Evolutionary conservation across 2,329 filamentous ascomycete genomes (phyloP).

Genomic region (Leptodontidium sp.): DNA sequence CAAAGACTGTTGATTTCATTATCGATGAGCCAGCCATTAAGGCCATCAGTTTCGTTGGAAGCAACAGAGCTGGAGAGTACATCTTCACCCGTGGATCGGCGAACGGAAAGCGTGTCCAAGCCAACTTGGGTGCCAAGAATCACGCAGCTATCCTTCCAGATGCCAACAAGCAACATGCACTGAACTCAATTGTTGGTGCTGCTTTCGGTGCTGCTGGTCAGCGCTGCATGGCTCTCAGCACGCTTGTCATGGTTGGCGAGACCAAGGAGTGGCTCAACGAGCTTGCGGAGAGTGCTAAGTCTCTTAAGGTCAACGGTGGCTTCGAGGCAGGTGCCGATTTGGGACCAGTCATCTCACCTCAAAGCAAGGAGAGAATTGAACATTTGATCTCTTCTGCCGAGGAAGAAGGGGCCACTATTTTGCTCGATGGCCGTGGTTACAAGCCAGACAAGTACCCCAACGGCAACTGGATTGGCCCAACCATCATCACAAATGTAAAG

Average conservation of each 20-base stretch:
- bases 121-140: conserved; percentile 89
- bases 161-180: conserved; percentile 88
- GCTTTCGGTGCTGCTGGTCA: conserved; percentile 87
- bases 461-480: conserved; percentile 86
- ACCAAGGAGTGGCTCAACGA: conserved; percentile 84
- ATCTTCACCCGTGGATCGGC: conserved; percentile 81
- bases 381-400: conserved; percentile 78
- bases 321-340: conserved; percentile 84
- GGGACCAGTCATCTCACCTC: conserved; percentile 81
- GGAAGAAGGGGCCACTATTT: conserved; percentile 80
- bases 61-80: conserved; percentile 89
- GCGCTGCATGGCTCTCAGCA: conserved; percentile 87
- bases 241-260: conserved; percentile 83
- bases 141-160: conserved; percentile 85
- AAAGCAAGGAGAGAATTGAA: conserved; percentile 83
- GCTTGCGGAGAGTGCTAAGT: conserved; percentile 77
- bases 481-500: conserved; percentile 83
- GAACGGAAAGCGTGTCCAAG: conserved; percentile 88
- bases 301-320: conserved; percentile 78
- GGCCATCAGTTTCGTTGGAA: conserved; percentile 85
- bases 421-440: conserved; percentile 81
- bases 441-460: conserved; percentile 81
- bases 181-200: conserved; percentile 84
- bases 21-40: conserved; percentile 86
- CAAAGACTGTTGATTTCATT: conserved; percentile 85